Conservation (phyloP, 768 basidiomycete genomes). For the Hemileccinum rubropunctum region DNA sequence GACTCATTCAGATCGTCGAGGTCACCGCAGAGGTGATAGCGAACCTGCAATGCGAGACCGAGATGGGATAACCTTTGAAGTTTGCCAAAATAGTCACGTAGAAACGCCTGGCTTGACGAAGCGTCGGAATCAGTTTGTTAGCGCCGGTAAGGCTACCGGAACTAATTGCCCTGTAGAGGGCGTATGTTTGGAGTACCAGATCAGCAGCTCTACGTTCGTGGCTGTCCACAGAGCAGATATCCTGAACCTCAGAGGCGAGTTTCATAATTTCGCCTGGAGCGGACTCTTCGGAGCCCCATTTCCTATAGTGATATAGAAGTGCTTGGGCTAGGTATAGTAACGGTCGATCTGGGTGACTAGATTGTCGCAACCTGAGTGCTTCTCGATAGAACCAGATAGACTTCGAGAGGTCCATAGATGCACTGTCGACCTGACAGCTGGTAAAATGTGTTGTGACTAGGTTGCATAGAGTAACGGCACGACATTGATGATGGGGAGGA, state of each 20-base stretch:
- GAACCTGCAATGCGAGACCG: constrained; percentile 5
- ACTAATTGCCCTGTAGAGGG: background rate
- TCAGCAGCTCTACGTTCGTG: constrained; percentile 1
- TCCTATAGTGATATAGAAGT: constrained; percentile 1
- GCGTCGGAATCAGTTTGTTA: background rate
- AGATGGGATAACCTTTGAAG: constrained; percentile 11
- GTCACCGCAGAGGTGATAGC: background rate
- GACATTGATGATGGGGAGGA: background rate
- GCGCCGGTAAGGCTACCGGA: background rate
- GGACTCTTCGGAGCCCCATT: background rate
- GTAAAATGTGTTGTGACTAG: constrained; percentile 2
- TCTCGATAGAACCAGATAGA: constrained; percentile 3
- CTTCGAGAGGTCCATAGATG: background rate
- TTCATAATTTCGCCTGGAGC: background rate
- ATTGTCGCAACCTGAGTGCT: constrained; percentile 9
- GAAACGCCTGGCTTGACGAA: background rate
- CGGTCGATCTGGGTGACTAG: constrained; percentile 8
- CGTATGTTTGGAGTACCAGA: background rate
- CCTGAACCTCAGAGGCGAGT: background rate
- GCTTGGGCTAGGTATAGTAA: constrained; percentile 1
- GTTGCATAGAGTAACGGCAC: constrained; percentile 8
- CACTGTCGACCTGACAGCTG: background rate
- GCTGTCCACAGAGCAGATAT: background rate
- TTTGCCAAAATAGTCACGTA: constrained; percentile 4
- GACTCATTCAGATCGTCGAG: constrained; percentile 17